Evolutionary conservation across 306 rosid species (phyloP).

Genomic region (Fragaria ananassa): DNA sequence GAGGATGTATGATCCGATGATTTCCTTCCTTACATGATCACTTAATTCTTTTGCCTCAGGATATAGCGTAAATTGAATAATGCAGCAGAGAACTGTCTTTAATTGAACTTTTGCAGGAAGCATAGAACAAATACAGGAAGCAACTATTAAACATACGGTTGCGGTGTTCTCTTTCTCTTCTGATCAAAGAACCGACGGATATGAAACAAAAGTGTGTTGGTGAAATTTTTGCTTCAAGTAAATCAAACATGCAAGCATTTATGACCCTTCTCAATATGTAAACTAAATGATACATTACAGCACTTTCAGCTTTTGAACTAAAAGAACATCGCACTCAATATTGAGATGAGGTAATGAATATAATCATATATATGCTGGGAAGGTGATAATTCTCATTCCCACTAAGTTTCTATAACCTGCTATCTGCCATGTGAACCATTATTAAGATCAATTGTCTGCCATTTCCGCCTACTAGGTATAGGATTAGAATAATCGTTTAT

Average conservation of each 20-base stretch:
- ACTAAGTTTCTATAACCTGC: conserved; percentile 28
- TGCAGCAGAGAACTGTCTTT: background rate
- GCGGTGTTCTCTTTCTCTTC: background rate
- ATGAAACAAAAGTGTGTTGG: too few species aligned
- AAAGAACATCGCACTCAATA: conserved; percentile 34
- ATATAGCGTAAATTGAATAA: background rate
- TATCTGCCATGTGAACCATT: conserved; percentile 27
- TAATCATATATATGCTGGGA: conserved; percentile 11
- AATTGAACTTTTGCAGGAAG: background rate
- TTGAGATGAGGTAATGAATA: conserved; percentile 21
- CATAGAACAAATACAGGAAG: background rate
- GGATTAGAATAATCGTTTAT: conserved; percentile 15
- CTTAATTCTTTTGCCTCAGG: background rate
- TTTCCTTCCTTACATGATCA: background rate
- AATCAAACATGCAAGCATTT: conserved; percentile 6
- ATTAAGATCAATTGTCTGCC: conserved; percentile 17
- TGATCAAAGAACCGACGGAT: background rate
- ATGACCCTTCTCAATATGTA: conserved; percentile 19
- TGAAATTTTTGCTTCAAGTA: background rate
- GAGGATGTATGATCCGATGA: background rate
- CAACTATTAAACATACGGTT: background rate
- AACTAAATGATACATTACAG: conserved; percentile 34
- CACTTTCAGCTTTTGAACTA: conserved; percentile 33
- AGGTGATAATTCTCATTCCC: conserved; percentile 26
- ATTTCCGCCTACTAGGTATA: conserved; percentile 26